Base-by-base conservation (phyloP, 2,329 filamentous ascomycete genomes). In the Fusarium euwallaceae region DNA sequence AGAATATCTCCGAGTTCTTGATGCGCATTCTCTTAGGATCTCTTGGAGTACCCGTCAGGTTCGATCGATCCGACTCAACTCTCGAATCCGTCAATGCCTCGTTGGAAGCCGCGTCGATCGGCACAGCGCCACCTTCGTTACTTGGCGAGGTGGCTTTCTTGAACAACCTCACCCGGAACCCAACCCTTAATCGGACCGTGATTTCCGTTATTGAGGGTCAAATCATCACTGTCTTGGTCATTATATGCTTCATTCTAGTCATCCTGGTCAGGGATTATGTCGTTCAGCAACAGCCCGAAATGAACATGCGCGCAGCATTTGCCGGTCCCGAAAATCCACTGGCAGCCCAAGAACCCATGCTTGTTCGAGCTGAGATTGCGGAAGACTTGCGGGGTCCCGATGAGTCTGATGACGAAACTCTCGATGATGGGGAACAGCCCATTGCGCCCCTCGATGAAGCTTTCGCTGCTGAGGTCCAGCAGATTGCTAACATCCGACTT, bases 231-330 rank as follows among this genome's bases (percentile, higher is more conserved):
- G 86, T 98, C 7, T 85, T 97, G 12, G 94, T 98, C 61, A 96
- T 99, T 9, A 89, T 98, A 53, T 95, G 93, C 67, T 99, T 98
- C 82, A 98, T 99, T 69, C 86, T 99, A n/a, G 92, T 99, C 48
- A 99, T 99, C 76, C 85, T 99, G 5, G 98, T 99, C 56, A 88
- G 97, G 56, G 97, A 99, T 84, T 99, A 98, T 89, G 97, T 99
- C 61, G 95, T 99, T 11, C 97, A 99, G 81, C 97, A 99, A 81
- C 97, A 99, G 80, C 97, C 96, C 6, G 92, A 95, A 74, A 93
- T 97, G 76, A 97, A 97, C 78, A 92, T 97, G 86, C 92, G 91
- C 1, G 92, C 89, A 10, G 90, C 89, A 4, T 89, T 92, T 79
- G 90, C 88, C 12, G 88, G 86, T 9, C 78, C 79, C 16, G 82